phyloP scores from a whole-genome alignment of 768 basidiomycete species.

The Tylopilus vinaceipallidus region DNA sequence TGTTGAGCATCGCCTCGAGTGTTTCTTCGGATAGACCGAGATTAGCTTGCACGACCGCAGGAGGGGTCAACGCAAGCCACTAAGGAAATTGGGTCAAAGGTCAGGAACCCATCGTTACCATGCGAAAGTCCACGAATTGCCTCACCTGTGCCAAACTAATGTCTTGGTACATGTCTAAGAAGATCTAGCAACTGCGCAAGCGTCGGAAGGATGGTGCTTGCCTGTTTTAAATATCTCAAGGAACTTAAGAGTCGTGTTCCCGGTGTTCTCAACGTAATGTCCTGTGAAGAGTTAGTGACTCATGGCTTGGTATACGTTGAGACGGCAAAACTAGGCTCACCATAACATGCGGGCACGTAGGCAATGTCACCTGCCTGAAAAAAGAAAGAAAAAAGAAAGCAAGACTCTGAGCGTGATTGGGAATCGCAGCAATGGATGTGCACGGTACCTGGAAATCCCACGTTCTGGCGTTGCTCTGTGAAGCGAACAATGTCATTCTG shows the following conservation, averaged over 20 bases:
- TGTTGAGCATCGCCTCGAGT: slow-evolving; percentile 35
- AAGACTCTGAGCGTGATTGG: neutral
- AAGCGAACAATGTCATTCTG: slow-evolving; percentile 57
- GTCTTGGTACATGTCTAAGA: slow-evolving; percentile 27
- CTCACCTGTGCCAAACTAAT: slow-evolving; percentile 47
- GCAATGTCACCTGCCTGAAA: slow-evolving; percentile 22
- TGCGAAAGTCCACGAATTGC: neutral
- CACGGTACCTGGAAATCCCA: slow-evolving; percentile 61
- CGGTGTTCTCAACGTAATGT: slow-evolving; percentile 55
- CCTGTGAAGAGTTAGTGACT: slow-evolving; percentile 24
- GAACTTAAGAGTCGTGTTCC: slow-evolving; percentile 47
- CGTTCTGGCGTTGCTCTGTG: slow-evolving; percentile 50
- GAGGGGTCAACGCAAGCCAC: slow-evolving; percentile 49
- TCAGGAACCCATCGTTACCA: neutral
- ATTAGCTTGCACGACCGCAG: slow-evolving; percentile 45
- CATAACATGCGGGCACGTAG: slow-evolving; percentile 15
- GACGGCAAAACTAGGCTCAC: neutral
- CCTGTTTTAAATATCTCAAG: slow-evolving; percentile 49
- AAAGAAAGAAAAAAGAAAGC: neutral
- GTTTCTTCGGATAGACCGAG: slow-evolving; percentile 40
- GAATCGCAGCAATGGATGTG: neutral
- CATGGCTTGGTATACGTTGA: no score
- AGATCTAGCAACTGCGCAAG: neutral
- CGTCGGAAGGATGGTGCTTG: slow-evolving; percentile 7
- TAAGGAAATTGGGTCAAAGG: slow-evolving; percentile 1